Percentiles rank a stretch among this genome's conserved stretches.
Evolutionary conservation across 805 yeast species (phyloP).

Genomic region (Wickerhamiella hasegawae): DNA sequence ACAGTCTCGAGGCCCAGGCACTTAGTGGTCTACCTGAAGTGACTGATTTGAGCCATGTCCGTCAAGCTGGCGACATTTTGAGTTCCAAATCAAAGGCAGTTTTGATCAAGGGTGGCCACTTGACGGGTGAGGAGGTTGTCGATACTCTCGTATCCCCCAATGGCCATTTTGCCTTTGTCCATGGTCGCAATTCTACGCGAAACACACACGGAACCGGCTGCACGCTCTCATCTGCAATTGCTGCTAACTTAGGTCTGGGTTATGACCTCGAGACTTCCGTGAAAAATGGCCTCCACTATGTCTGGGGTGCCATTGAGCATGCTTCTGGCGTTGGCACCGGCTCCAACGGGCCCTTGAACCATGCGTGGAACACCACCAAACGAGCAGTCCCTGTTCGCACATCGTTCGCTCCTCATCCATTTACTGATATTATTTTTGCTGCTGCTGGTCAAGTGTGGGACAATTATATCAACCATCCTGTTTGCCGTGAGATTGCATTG

Average conservation of each 20-base stretch:
- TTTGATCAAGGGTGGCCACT: conserved; percentile 73
- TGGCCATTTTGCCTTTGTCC: conserved; percentile 37
- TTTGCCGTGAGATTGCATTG: too few species aligned
- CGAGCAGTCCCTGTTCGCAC: too few species aligned
- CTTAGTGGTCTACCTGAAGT: too few species aligned
- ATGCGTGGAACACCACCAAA: too few species aligned
- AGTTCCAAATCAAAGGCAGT: conserved; percentile 20
- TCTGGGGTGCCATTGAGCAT: conserved; percentile 59
- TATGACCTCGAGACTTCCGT: conserved; percentile 32
- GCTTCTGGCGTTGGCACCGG: too few species aligned
- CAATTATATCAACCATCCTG: too few species aligned
- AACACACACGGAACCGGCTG: conserved; percentile 88
- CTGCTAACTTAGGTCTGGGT: conserved; percentile 55
- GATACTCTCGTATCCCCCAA: conserved; percentile 29
- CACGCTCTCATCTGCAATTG: conserved; percentile 66
- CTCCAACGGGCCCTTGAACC: too few species aligned
- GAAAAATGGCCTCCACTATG: conserved; percentile 41
- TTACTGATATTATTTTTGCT: too few species aligned
- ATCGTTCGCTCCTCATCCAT: too few species aligned
- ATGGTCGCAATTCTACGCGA: conserved; percentile 27
- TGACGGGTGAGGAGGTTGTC: conserved; percentile 17
- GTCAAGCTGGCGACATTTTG: conserved; percentile 14
- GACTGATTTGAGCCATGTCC: conserved; percentile 12
- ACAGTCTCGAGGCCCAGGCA: conserved; percentile 44
- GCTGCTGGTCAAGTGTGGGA: too few species aligned